Percentiles rank a stretch among this genome's conserved stretches.
These are phyloP conservation scores for Chrysoporthe austroafricana DNA, from an alignment of 2,329 filamentous ascomycete genomes.

Conservation along the genomic window DNA sequence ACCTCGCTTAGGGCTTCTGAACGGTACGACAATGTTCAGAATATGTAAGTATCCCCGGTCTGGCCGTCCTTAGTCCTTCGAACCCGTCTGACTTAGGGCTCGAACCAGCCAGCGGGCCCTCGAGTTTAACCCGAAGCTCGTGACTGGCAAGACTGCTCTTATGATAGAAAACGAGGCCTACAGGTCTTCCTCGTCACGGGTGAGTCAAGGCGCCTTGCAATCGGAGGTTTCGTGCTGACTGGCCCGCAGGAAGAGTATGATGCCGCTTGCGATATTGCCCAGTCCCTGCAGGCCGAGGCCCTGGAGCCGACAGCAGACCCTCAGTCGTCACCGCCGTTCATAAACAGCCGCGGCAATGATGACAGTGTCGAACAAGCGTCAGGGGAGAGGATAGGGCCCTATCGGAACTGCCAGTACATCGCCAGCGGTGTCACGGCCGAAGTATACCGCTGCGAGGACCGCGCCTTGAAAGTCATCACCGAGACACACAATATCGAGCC, in stretches of 20 bases:
- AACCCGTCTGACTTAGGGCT: background rate
- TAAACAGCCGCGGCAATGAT: constrained; percentile 9
- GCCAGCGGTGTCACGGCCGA: constrained; percentile 76
- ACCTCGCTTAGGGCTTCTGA: constrained; percentile 58
- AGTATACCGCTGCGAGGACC: constrained; percentile 70
- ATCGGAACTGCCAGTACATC: constrained; percentile 57
- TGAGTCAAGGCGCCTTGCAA: constrained; percentile 42
- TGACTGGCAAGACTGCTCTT: constrained; percentile 55
- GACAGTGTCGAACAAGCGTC: constrained; percentile 29
- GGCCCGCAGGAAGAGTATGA: constrained; percentile 61
- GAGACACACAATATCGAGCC: constrained; percentile 74
- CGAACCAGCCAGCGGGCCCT: constrained; percentile 33
- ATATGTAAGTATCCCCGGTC: constrained; percentile 53
- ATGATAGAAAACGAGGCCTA: constrained; percentile 68
- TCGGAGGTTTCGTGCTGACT: constrained; percentile 5
- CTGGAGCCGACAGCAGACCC: constrained; percentile 23
- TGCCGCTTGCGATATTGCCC: constrained; percentile 42
- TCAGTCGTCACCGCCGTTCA: constrained; percentile 11
- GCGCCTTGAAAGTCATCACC: constrained; percentile 84
- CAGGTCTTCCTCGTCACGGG: constrained; percentile 58
- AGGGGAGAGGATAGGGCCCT: constrained; percentile 57
- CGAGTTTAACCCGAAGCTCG: constrained; percentile 28
- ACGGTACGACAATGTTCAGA: constrained; percentile 66
- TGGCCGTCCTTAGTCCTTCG: background rate
- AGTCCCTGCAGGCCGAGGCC: constrained; percentile 23